These are phyloP conservation scores for Leishmania gerbilli DNA, from an alignment of 208 protist species.

Conservation along the genomic window DNA sequence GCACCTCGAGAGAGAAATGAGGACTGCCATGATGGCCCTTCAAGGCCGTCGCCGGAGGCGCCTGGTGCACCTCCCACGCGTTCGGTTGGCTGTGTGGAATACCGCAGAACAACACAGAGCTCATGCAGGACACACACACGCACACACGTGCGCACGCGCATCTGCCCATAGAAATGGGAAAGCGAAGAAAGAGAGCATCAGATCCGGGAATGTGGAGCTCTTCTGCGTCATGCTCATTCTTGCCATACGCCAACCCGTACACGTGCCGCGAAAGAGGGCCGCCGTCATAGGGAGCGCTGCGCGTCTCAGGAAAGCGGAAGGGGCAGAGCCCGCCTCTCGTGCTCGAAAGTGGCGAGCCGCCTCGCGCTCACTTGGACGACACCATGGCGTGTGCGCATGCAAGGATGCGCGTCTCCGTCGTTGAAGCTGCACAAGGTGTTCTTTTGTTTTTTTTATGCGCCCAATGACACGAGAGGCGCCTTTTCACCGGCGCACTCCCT, in stretches of 20 bases:
- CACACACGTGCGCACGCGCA: not conserved
- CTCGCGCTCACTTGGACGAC: not conserved
- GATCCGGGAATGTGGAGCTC: not conserved
- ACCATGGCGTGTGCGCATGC: not conserved
- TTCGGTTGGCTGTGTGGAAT: slow-evolving; percentile 23
- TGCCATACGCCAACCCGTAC: not conserved
- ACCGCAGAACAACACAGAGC: slow-evolving; percentile 15
- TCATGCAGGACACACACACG: not conserved
- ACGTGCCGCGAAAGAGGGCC: not conserved
- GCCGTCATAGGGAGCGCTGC: not conserved
- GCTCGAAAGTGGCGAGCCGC: not conserved
- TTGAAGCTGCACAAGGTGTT: not conserved
- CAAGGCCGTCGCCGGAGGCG: not conserved
- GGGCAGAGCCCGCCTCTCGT: not conserved
- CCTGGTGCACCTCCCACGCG: slow-evolving; percentile 17
- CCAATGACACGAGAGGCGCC: not conserved
- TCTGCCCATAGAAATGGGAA: not conserved
- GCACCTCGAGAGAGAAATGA: slow-evolving; percentile 10
- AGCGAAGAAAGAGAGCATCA: not conserved
- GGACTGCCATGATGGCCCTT: not conserved
- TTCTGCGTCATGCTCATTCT: not conserved
- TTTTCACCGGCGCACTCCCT: not conserved
- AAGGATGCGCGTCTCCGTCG: not conserved
- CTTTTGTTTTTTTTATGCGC: not conserved
- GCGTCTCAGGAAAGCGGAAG: not conserved